Percentiles rank a stretch among this genome's conserved stretches.
Evolutionary conservation across 805 yeast species (phyloP).

Genomic region (Saccharomycopsis fodiens): DNA sequence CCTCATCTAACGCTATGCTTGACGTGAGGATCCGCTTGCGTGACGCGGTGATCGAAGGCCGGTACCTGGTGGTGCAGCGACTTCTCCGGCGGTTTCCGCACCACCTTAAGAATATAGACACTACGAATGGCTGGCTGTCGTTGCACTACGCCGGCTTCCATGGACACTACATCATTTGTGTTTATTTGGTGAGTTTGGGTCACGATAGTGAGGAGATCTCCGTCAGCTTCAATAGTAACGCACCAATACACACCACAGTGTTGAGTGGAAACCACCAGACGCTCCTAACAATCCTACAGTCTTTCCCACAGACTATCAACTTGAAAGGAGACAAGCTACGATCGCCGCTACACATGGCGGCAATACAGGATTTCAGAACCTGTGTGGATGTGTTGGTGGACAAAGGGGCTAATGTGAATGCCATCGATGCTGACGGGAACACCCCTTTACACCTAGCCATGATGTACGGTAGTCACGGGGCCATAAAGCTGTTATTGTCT

Average conservation of each 20-base stretch:
- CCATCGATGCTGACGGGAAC: constrained; percentile 67
- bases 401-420: constrained; percentile 69
- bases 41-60: constrained; percentile 56
- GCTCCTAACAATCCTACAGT: constrained; percentile 59
- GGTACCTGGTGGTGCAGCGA: constrained; percentile 54
- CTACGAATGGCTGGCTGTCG: constrained; percentile 73
- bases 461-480: constrained; percentile 55
- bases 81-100: constrained; percentile 63
- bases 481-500: constrained; percentile 44
- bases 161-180: constrained; percentile 66
- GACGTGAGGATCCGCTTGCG: constrained; percentile 65
- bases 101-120: constrained; percentile 59
- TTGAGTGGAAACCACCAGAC: constrained; percentile 61
- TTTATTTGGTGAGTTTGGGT: constrained; percentile 45
- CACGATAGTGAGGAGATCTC: constrained; percentile 46
- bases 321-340: constrained; percentile 38
- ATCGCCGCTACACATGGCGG: constrained; percentile 67
- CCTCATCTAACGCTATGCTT: constrained; percentile 31
- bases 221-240: constrained; percentile 46
- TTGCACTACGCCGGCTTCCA: constrained; percentile 73
- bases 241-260: constrained; percentile 68
- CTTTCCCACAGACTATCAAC: constrained; percentile 46
- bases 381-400: constrained; percentile 60
- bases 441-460: constrained; percentile 82
- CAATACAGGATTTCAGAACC: constrained; percentile 49